A percentile compares a stretch with the other conserved stretches of the same genome.
Evolutionary conservation across 768 basidiomycete species (phyloP).

Genomic region (Jaapia argillacea): DNA sequence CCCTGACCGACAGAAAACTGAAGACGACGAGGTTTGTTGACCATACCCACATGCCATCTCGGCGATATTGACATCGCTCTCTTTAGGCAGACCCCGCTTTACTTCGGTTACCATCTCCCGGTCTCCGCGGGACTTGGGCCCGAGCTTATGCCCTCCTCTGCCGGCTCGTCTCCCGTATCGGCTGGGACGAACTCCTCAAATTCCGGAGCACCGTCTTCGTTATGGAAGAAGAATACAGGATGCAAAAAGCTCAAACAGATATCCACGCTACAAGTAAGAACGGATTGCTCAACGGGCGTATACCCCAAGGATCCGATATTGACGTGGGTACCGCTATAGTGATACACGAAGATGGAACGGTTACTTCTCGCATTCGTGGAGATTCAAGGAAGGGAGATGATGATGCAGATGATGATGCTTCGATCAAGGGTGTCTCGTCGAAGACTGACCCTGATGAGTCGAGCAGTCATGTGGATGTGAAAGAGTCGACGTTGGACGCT

Average conservation of each 20-base stretch:
- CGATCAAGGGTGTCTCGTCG: constrained; percentile 48
- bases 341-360: constrained; percentile 58
- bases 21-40: constrained; percentile 68
- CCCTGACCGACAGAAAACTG: constrained; percentile 70
- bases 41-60: neutral
- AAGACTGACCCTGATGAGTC: constrained; percentile 11
- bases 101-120: constrained; percentile 89
- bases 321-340: constrained; percentile 21
- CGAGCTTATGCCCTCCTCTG: constrained; percentile 88
- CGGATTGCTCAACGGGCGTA: constrained; percentile 4
- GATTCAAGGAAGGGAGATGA: constrained; percentile 18
- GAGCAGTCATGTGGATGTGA: constrained; percentile 9
- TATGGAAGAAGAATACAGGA: constrained; percentile 99
- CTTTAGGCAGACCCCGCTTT: constrained; percentile 83
- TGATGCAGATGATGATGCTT: constrained; percentile 58
- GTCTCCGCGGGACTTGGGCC: constrained; percentile 92
- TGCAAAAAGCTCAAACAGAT: constrained; percentile 83
- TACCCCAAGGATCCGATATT: constrained; percentile 6
- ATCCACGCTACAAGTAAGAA: constrained; percentile 30
- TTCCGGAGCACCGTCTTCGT: constrained; percentile 93
- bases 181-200: constrained; percentile 97
- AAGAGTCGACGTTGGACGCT: constrained; percentile 15
- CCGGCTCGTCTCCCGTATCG: constrained; percentile 85
- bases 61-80: constrained; percentile 1
- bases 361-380: constrained; percentile 9